These are phyloP conservation scores for Andrographis paniculata DNA, from an alignment of 305 asterid genomes.

Conservation along the genomic window DNA sequence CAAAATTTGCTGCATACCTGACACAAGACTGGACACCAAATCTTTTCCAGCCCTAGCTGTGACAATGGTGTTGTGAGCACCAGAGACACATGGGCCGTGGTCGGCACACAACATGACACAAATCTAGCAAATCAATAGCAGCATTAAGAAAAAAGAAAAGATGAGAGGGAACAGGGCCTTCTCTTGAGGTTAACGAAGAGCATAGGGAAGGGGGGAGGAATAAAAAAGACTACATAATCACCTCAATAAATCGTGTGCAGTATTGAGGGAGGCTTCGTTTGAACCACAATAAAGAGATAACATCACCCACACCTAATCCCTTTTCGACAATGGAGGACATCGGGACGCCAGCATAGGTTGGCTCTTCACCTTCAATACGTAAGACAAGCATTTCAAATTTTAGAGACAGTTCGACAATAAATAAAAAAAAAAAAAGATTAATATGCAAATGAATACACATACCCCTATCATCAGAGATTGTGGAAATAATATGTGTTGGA, in stretches of 20 bases:
- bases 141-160: constrained; percentile 7
- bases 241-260: constrained; percentile 84
- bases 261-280: constrained; percentile 84
- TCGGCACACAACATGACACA: constrained; percentile 96
- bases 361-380: constrained; percentile 80
- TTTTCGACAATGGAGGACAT: constrained; percentile 97
- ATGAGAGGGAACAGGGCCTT: no score
- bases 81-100: constrained; percentile 98
- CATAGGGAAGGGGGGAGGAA: constrained; percentile 5
- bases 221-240: constrained; percentile 16
- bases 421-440: neutral
- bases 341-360: constrained; percentile 85
- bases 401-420: no score
- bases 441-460: constrained; percentile 8
- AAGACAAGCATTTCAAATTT: no score
- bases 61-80: constrained; percentile 94
- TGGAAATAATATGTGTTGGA: constrained; percentile 96
- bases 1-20: constrained; percentile 39
- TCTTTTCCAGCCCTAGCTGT: constrained; percentile 99
- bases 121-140: constrained; percentile 43
- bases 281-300: constrained; percentile 83
- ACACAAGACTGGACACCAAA: constrained; percentile 88
- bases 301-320: constrained; percentile 90
- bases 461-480: constrained; percentile 98
- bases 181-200: no score